Evolutionary conservation across 2,329 filamentous ascomycete species (phyloP).

Genomic region (Cyphellophora attinorum): DNA sequence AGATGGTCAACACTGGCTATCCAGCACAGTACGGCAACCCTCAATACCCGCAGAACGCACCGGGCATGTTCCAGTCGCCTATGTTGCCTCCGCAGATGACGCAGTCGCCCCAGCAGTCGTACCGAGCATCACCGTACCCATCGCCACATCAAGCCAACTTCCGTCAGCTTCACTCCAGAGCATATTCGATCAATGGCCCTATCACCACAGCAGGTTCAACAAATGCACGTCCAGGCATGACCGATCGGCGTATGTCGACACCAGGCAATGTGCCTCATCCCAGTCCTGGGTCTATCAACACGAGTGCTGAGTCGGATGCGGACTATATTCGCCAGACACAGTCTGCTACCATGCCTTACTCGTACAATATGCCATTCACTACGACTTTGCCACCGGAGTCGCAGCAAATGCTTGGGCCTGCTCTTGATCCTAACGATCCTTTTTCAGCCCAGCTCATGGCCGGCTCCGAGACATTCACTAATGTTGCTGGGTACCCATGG

Average conservation of each 20-base stretch:
- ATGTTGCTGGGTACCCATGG: slow-evolving; percentile 36
- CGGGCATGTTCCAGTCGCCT: slow-evolving; percentile 24
- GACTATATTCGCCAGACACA: slow-evolving; percentile 17
- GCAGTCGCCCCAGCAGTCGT: slow-evolving; percentile 17
- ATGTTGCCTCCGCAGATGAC: slow-evolving; percentile 14
- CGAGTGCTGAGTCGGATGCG: slow-evolving; percentile 9
- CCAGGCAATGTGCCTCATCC: slow-evolving; percentile 21
- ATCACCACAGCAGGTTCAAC: slow-evolving; percentile 25
- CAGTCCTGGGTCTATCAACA: slow-evolving; percentile 8
- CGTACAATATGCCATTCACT: slow-evolving; percentile 33
- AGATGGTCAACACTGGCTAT: slow-evolving; percentile 33
- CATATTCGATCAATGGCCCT: slow-evolving; percentile 11
- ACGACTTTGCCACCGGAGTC: slow-evolving; percentile 42
- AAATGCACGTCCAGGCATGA: slow-evolving; percentile 21
- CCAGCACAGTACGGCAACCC: slow-evolving; percentile 26
- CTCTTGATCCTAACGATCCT: slow-evolving; percentile 35
- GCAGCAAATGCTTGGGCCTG: slow-evolving; percentile 39
- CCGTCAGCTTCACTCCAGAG: slow-evolving; percentile 10
- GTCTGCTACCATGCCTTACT: slow-evolving; percentile 20
- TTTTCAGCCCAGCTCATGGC: slow-evolving; percentile 37
- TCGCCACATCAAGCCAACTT: slow-evolving; percentile 21
- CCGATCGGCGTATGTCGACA: slow-evolving; percentile 34
- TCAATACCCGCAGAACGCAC: slow-evolving; percentile 27
- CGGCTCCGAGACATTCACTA: slow-evolving; percentile 28
- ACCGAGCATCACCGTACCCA: slow-evolving; percentile 35